phyloP scores from a whole-genome alignment of 164 flowering plant species.

The Annona cherimola region DNA sequence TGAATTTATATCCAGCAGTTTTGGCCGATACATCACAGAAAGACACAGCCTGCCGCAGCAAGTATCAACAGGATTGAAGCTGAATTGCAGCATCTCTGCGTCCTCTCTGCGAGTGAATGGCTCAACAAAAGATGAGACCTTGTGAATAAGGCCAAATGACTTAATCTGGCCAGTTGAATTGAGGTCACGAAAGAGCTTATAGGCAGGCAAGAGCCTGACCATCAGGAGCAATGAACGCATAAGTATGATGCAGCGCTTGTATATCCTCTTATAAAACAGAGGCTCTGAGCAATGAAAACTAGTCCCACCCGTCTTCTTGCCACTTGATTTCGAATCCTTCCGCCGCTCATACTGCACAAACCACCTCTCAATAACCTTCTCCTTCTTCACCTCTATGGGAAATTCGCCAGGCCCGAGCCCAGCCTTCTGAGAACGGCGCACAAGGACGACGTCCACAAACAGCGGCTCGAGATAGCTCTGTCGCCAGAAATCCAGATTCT shows the following conservation, averaged over 20 bases:
- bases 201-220: constrained; percentile 86
- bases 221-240: constrained; percentile 72
- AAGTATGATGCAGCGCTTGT: constrained; percentile 65
- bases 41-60: constrained; percentile 74
- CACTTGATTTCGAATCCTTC: constrained; percentile 35
- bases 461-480: constrained; percentile 69
- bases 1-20: constrained; percentile 45
- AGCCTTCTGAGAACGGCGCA: constrained; percentile 27
- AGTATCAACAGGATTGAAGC: constrained; percentile 75
- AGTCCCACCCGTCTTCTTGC: constrained; percentile 40
- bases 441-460: constrained; percentile 74
- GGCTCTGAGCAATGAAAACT: constrained; percentile 28
- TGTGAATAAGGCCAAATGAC: constrained; percentile 49
- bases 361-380: constrained; percentile 91
- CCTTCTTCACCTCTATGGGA: constrained; percentile 34
- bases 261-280: constrained; percentile 13
- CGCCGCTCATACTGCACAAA: constrained; percentile 69
- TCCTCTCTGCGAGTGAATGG: constrained; percentile 74
- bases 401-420: constrained; percentile 46
- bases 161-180: constrained; percentile 57
- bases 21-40: constrained; percentile 56
- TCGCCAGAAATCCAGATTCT: constrained; percentile 73
- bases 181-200: constrained; percentile 65
- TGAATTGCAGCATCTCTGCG: constrained; percentile 66
- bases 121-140: constrained; percentile 63